Conservation (phyloP, 441 rosid genomes). For the Gossypium davidsonii region DNA sequence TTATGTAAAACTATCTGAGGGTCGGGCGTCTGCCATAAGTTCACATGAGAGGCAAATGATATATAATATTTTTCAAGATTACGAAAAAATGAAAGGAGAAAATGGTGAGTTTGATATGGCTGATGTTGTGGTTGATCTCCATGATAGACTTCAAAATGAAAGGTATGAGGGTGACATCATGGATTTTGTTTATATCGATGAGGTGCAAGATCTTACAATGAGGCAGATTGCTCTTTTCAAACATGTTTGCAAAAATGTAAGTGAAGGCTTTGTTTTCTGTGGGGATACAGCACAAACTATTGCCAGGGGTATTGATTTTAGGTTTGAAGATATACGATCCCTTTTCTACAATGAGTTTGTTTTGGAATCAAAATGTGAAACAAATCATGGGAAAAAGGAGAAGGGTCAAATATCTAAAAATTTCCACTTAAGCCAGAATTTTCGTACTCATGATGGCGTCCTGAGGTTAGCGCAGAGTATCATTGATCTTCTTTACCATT, state of each 20-base stretch:
- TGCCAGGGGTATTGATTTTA: constrained; percentile 28
- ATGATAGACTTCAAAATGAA: constrained; percentile 27
- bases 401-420: constrained; percentile 38
- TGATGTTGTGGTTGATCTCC: constrained; percentile 50
- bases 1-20: constrained; percentile 30
- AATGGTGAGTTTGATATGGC: constrained; percentile 49
- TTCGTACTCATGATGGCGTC: constrained; percentile 52
- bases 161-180: constrained; percentile 24
- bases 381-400: constrained; percentile 15
- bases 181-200: constrained; percentile 54
- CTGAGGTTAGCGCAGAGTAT: constrained; percentile 51
- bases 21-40: constrained; percentile 31
- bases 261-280: constrained; percentile 44
- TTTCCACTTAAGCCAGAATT: constrained; percentile 45
- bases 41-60: constrained; percentile 24
- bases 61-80: constrained; percentile 34
- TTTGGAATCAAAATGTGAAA: constrained; percentile 16
- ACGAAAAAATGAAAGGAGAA: constrained; percentile 42
- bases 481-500: constrained; percentile 40
- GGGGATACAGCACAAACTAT: constrained; percentile 54
- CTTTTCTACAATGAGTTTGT: constrained; percentile 40
- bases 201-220: constrained; percentile 64
- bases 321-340: constrained; percentile 29
- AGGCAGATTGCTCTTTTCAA: constrained; percentile 49
- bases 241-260: constrained; percentile 34